These are phyloP conservation scores for Blastomyces parvus DNA, from an alignment of 2,329 filamentous ascomycete genomes.

Conservation along the genomic window DNA sequence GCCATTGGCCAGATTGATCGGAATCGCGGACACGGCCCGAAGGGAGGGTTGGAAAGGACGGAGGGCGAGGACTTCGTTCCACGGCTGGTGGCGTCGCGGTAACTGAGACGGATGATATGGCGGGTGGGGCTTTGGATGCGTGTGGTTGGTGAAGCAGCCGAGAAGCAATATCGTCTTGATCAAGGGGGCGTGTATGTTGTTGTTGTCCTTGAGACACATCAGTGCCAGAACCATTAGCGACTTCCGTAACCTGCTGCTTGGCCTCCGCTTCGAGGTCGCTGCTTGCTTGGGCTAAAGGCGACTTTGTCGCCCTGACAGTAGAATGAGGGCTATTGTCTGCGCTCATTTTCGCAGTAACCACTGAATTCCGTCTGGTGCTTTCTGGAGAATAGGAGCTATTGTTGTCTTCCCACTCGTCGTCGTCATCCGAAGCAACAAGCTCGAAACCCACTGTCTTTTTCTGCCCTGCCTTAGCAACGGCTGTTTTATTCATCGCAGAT, in stretches of 20 bases:
- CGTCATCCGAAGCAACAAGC: constrained; percentile 34
- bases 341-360: constrained; percentile 23
- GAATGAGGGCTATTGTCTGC: constrained; percentile 9
- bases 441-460: constrained; percentile 42
- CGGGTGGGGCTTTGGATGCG: constrained; percentile 38
- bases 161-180: constrained; percentile 31
- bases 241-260: constrained; percentile 6
- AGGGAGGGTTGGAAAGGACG: constrained; percentile 30
- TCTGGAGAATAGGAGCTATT: constrained; percentile 39
- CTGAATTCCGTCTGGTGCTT: constrained; percentile 39
- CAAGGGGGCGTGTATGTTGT: constrained; percentile 17
- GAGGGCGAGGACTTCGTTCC: constrained; percentile 28
- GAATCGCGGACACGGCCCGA: constrained; percentile 25
- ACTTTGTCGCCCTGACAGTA: constrained; percentile 11
- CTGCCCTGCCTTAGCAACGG: constrained; percentile 23
- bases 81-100: constrained; percentile 31
- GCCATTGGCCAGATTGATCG: constrained; percentile 22
- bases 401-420: constrained; percentile 41
- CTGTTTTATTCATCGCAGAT: constrained; percentile 18
- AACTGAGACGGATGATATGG: constrained; percentile 41
- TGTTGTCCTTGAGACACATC: constrained; percentile 19
- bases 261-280: background rate
- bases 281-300: constrained; percentile 15
- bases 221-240: constrained; percentile 6
- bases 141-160: constrained; percentile 32